Evolutionary conservation across 192 early-diverging fungal genomes (phyloP).

Genomic region (Obelidium mucronatum): DNA sequence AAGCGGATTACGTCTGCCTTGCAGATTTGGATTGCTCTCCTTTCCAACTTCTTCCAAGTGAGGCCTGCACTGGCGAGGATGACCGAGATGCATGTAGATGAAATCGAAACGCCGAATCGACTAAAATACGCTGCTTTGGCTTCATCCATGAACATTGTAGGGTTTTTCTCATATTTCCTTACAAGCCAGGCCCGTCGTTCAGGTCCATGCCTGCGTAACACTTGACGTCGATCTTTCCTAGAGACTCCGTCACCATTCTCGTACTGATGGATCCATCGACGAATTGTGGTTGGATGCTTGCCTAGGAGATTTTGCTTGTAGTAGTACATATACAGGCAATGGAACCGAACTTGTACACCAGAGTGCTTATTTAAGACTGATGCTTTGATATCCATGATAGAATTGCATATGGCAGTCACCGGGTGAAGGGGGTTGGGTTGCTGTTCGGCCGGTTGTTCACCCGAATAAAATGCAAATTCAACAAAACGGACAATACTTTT

Average conservation of each 20-base stretch:
- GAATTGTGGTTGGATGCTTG: neutral
- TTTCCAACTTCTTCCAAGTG: slow-evolving; percentile 19
- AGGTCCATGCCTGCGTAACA: neutral
- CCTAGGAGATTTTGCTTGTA: neutral
- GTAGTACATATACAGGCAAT: slow-evolving; percentile 14
- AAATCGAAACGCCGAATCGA: neutral
- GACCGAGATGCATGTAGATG: neutral
- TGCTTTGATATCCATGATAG: no score
- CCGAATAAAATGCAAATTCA: no score
- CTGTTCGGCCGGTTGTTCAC: no score
- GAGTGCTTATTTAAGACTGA: neutral
- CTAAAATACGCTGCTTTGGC: neutral
- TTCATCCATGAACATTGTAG: slow-evolving; percentile 1
- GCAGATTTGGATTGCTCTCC: slow-evolving; percentile 32
- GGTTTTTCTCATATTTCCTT: neutral
- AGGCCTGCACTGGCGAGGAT: neutral
- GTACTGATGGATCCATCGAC: neutral
- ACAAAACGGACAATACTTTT: no score
- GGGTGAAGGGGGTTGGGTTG: no score
- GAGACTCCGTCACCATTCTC: neutral
- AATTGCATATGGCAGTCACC: no score
- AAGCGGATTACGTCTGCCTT: slow-evolving; percentile 21
- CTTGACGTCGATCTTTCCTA: neutral
- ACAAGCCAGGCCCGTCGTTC: neutral
- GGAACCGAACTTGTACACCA: neutral